These are phyloP conservation scores for Aspergillus spinulosporus DNA, from an alignment of 2,329 filamentous ascomycete species.

Conservation along the genomic window DNA sequence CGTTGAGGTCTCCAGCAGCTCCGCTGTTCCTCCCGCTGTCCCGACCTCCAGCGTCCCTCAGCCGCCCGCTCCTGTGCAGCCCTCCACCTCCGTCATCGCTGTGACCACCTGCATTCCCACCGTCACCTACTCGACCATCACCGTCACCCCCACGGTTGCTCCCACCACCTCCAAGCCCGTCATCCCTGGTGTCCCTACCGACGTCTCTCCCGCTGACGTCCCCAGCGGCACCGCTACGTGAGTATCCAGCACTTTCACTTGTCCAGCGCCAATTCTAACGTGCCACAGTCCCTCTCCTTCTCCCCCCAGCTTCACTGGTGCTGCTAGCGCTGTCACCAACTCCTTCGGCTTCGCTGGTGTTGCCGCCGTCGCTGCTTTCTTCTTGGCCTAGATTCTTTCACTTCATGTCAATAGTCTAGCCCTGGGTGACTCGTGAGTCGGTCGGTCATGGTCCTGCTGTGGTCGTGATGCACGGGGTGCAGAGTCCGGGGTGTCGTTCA, in stretches of 20 bases:
- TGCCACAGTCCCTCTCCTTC: slow-evolving; percentile 21
- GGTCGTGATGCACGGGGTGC: slow-evolving; percentile 10
- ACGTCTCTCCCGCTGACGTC: slow-evolving; percentile 23
- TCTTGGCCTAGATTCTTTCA: slow-evolving; percentile 35
- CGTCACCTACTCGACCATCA: slow-evolving; percentile 34
- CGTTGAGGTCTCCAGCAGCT: slow-evolving; percentile 10
- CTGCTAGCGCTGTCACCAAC: slow-evolving; percentile 30
- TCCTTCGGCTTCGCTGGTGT: slow-evolving; percentile 34
- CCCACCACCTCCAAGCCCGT: slow-evolving; percentile 22
- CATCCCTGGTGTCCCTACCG: slow-evolving; percentile 19
- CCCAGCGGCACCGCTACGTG: neutral
- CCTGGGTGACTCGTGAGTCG: slow-evolving; percentile 25
- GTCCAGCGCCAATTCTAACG: slow-evolving; percentile 2
- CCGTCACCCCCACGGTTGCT: slow-evolving; percentile 23
- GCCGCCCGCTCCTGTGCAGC: neutral
- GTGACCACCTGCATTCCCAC: slow-evolving; percentile 36
- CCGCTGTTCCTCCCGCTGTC: slow-evolving; percentile 21
- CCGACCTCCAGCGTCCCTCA: slow-evolving; percentile 12
- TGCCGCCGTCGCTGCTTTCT: slow-evolving; percentile 33
- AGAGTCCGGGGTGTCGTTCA: slow-evolving; percentile 17
- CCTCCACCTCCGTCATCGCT: slow-evolving; percentile 28
- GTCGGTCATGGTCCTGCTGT: slow-evolving; percentile 2
- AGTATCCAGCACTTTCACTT: neutral
- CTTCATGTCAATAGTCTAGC: slow-evolving; percentile 33
- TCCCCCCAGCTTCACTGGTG: slow-evolving; percentile 31